Conservation (phyloP, 2,329 filamentous ascomycete species). For the Scedosporium minutisporum region DNA sequence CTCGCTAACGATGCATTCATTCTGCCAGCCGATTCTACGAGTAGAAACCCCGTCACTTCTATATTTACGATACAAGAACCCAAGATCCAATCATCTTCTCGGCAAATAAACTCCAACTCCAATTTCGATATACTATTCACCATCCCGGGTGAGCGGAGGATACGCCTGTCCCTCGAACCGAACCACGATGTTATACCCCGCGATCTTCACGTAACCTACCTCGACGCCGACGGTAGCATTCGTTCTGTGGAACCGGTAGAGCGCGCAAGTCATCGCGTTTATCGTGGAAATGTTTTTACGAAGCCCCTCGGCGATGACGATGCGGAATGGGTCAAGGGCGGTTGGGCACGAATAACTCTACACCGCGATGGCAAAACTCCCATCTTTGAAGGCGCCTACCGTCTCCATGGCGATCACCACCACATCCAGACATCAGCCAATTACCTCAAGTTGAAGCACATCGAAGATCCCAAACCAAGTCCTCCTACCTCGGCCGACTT, state of each 20-base stretch:
- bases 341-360: slow-evolving; percentile 78
- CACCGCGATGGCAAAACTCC: slow-evolving; percentile 66
- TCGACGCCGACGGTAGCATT: slow-evolving; percentile 63
- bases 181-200: slow-evolving; percentile 83
- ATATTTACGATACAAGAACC: slow-evolving; percentile 66
- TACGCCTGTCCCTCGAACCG: slow-evolving; percentile 75
- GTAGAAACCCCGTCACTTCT: slow-evolving; percentile 67
- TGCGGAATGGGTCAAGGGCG: slow-evolving; percentile 64
- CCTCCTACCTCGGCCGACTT: slow-evolving; percentile 25
- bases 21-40: slow-evolving; percentile 54
- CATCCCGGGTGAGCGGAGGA: slow-evolving; percentile 56
- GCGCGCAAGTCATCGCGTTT: slow-evolving; percentile 69
- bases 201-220: slow-evolving; percentile 62
- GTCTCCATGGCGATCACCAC: slow-evolving; percentile 71
- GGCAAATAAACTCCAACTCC: slow-evolving; percentile 70
- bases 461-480: slow-evolving; percentile 49
- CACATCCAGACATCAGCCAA: slow-evolving; percentile 70
- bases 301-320: slow-evolving; percentile 41
- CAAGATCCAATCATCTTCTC: slow-evolving; percentile 66
- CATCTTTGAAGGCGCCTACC: slow-evolving; percentile 84
- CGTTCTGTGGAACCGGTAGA: slow-evolving; percentile 58
- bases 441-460: slow-evolving; percentile 63
- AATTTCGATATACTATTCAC: slow-evolving; percentile 78
- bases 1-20: neutral
- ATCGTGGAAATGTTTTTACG: slow-evolving; percentile 68